A percentile compares a stretch with the other conserved stretches of the same genome.
These are phyloP conservation scores for Zangia roseola DNA, from an alignment of 768 basidiomycete species.

Conservation along the genomic window DNA sequence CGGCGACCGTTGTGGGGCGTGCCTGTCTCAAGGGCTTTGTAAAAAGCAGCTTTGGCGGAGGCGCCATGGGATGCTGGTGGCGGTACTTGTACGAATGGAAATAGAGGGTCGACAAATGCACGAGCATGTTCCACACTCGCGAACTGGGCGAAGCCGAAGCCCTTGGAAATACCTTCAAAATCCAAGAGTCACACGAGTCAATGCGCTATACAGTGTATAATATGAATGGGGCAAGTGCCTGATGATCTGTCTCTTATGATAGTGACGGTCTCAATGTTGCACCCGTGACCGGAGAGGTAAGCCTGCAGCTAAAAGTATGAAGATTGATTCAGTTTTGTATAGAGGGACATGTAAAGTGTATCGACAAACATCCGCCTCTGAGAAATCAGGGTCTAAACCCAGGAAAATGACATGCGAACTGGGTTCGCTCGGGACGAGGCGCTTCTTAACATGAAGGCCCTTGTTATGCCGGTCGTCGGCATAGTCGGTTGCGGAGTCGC, in stretches of 20 bases:
- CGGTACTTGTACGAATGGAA: constrained; percentile 91
- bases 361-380: constrained; percentile 85
- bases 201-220: constrained; percentile 63
- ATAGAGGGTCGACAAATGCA: constrained; percentile 86
- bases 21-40: constrained; percentile 72
- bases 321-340: constrained; percentile 37
- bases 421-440: constrained; percentile 78
- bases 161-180: constrained; percentile 89
- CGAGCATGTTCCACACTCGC: constrained; percentile 81
- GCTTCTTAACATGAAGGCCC: constrained; percentile 61
- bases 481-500: constrained; percentile 42
- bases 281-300: constrained; percentile 69
- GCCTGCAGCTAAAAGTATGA: constrained; percentile 64
- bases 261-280: constrained; percentile 82
- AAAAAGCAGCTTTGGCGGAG: constrained; percentile 66
- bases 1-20: constrained; percentile 74
- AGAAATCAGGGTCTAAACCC: constrained; percentile 88
- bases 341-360: constrained; percentile 34
- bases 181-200: constrained; percentile 68
- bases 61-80: constrained; percentile 88
- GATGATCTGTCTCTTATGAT: constrained; percentile 96
- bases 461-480: constrained; percentile 48
- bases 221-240: constrained; percentile 88
- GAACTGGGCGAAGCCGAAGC: constrained; percentile 97
- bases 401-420: constrained; percentile 95